Evolutionary conservation across 1,284 basidiomycete genomes (phyloP).

Genomic region (Boletus smithii): DNA sequence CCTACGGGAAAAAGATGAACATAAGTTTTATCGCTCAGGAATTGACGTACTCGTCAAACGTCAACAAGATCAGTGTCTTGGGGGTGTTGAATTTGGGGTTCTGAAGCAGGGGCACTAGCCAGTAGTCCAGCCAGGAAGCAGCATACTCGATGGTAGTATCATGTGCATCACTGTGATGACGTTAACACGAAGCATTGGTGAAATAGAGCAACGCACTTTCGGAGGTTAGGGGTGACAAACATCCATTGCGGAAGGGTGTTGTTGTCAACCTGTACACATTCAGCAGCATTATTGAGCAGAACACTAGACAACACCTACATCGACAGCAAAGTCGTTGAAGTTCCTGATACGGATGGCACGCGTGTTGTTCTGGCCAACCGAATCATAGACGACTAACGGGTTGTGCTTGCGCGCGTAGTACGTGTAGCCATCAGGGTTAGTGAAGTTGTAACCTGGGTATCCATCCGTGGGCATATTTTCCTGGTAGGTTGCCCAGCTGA

Average conservation of each 20-base stretch:
- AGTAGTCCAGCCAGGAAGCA: constrained; percentile 50
- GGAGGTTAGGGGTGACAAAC: constrained; percentile 65
- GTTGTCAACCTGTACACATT: constrained; percentile 29
- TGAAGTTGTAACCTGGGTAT: constrained; percentile 47
- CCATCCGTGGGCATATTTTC: constrained; percentile 62
- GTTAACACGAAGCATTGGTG: constrained; percentile 2
- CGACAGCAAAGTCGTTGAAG: constrained; percentile 59
- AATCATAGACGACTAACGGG: constrained; percentile 53
- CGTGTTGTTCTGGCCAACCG: constrained; percentile 39
- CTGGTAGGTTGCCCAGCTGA: constrained; percentile 57
- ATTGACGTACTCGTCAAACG: constrained; percentile 43
- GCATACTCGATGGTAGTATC: constrained; percentile 57
- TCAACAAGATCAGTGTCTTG: constrained; percentile 53
- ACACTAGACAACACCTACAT: constrained; percentile 36
- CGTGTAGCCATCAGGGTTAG: constrained; percentile 42
- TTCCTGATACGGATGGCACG: constrained; percentile 56
- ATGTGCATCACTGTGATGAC: constrained; percentile 38
- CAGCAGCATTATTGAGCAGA: background rate
- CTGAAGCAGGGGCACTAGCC: constrained; percentile 51
- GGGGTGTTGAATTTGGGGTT: constrained; percentile 48
- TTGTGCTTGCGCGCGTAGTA: constrained; percentile 63
- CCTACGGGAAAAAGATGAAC: constrained; percentile 30
- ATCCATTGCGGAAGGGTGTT: constrained; percentile 56
- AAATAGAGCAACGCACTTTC: constrained; percentile 21
- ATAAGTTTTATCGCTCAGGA: background rate